phyloP scores from a whole-genome alignment of 2,329 filamentous ascomycete species.

The Epichloe glyceriae region DNA sequence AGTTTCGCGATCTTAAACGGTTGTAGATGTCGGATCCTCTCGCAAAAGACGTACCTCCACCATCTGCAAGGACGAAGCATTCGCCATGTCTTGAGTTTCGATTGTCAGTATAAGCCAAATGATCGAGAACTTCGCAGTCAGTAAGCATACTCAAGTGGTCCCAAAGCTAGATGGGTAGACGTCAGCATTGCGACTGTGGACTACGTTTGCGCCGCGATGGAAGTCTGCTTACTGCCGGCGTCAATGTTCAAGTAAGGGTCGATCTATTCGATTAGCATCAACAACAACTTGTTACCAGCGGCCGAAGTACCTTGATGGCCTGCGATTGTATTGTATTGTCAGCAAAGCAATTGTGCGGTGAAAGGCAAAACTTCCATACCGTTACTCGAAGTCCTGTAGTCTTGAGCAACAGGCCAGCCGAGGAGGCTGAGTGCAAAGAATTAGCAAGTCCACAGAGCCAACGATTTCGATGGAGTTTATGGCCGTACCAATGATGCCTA shows the following conservation, averaged over 20 bases:
- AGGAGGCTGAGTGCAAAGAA: slow-evolving; percentile 38
- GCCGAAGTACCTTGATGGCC: neutral
- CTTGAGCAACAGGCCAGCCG: slow-evolving; percentile 43
- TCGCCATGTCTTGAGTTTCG: slow-evolving; percentile 58
- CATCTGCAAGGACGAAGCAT: slow-evolving; percentile 76
- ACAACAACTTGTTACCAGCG: neutral
- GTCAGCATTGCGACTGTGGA: neutral
- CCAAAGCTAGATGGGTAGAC: slow-evolving; percentile 6
- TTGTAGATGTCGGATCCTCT: neutral
- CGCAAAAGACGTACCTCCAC: slow-evolving; percentile 35
- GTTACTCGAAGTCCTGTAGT: slow-evolving; percentile 14
- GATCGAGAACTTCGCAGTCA: neutral
- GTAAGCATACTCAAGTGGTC: slow-evolving; percentile 19
- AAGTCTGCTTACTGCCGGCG: slow-evolving; percentile 11
- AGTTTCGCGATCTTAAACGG: neutral
- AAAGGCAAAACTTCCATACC: slow-evolving; percentile 1
- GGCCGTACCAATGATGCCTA: slow-evolving; percentile 6
- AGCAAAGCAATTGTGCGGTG: neutral
- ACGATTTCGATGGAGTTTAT: no score
- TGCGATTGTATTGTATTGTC: neutral
- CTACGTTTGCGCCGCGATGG: neutral
- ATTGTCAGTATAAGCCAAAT: slow-evolving; percentile 3
- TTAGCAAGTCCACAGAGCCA: neutral
- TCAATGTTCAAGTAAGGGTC: slow-evolving; percentile 35
- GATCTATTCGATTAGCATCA: slow-evolving; percentile 17